A percentile compares a stretch with the other conserved stretches of the same genome.
These are phyloP conservation scores for Trichoderma reesei DNA, from an alignment of 495 filamentous ascomycete species.

Conservation along the genomic window DNA sequence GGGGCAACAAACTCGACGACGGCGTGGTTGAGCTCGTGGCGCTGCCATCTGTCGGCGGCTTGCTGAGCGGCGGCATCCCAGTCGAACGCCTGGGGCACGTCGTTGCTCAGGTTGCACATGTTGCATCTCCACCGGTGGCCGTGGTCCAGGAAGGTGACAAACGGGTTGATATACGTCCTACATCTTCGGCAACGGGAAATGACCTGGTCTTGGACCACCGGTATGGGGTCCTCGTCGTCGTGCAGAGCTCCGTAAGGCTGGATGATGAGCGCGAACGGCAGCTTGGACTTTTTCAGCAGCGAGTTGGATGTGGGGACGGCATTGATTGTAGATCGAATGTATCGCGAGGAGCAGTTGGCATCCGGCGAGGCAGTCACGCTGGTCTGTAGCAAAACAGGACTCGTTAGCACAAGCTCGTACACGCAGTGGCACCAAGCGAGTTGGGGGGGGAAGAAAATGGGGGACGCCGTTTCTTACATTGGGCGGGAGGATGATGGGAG, in stretches of 20 bases:
- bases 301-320: constrained; percentile 84
- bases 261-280: constrained; percentile 92
- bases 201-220: constrained; percentile 90
- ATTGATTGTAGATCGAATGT: constrained; percentile 90
- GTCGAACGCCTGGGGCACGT: constrained; percentile 96
- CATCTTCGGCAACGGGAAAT: constrained; percentile 93
- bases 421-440: too few species aligned
- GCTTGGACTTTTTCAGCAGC: constrained; percentile 88
- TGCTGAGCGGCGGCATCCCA: constrained; percentile 91
- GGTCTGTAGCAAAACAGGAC: constrained; percentile 44
- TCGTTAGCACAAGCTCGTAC: constrained; percentile 21
- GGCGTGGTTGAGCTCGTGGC: constrained; percentile 83
- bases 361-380: constrained; percentile 87
- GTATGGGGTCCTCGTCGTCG: constrained; percentile 81
- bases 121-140: constrained; percentile 98
- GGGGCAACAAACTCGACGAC: constrained; percentile 96
- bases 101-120: constrained; percentile 98
- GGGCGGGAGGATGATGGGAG: constrained; percentile 80
- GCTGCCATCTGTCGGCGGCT: constrained; percentile 78
- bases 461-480: constrained; percentile 57
- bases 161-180: constrained; percentile 95
- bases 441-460: background rate
- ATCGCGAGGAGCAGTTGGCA: constrained; percentile 89
- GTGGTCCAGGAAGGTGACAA: constrained; percentile 90
- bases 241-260: constrained; percentile 91